phyloP scores from a whole-genome alignment of 192 early-diverging fungal genomes.

The Geranomyces michiganensis region DNA sequence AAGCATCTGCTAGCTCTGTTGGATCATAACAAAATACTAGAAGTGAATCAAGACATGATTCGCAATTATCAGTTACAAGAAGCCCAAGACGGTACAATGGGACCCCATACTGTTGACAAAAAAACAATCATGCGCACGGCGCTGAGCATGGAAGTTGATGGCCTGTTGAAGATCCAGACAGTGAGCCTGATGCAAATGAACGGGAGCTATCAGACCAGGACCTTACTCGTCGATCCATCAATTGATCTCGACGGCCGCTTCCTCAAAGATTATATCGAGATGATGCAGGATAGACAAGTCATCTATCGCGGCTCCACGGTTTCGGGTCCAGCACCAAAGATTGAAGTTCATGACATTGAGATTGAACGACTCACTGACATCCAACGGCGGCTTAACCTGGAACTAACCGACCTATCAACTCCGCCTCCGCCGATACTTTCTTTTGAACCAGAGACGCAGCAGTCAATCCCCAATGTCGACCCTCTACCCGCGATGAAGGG shows the following conservation, averaged over 20 bases:
- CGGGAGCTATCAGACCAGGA: constrained; percentile 38
- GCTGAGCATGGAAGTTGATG: constrained; percentile 45
- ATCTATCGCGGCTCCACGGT: not conserved
- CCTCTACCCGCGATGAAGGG: no score
- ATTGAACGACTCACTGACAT: constrained; percentile 29
- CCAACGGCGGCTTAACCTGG: not conserved
- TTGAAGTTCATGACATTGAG: constrained; percentile 34
- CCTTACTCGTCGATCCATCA: constrained; percentile 50
- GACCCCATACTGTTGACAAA: constrained; percentile 38
- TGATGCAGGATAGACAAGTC: constrained; percentile 22
- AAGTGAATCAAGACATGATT: constrained; percentile 22
- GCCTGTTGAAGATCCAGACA: constrained; percentile 45
- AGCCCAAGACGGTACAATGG: not conserved
- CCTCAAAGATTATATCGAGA: constrained; percentile 45
- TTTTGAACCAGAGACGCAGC: no score
- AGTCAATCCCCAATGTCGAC: no score
- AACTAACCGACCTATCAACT: no score
- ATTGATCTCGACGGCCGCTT: constrained; percentile 43
- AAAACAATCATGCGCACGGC: constrained; percentile 57
- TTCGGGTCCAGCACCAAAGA: not conserved
- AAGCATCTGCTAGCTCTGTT: constrained; percentile 28
- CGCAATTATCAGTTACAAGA: constrained; percentile 10
- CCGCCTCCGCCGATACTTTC: no score
- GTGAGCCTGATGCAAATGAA: constrained; percentile 51
- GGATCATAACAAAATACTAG: constrained; percentile 36